Evolutionary conservation across 768 basidiomycete genomes (phyloP), one percentile per base, ranked within the genome.

Genomic region (Hypholoma fasciculare): DNA sequence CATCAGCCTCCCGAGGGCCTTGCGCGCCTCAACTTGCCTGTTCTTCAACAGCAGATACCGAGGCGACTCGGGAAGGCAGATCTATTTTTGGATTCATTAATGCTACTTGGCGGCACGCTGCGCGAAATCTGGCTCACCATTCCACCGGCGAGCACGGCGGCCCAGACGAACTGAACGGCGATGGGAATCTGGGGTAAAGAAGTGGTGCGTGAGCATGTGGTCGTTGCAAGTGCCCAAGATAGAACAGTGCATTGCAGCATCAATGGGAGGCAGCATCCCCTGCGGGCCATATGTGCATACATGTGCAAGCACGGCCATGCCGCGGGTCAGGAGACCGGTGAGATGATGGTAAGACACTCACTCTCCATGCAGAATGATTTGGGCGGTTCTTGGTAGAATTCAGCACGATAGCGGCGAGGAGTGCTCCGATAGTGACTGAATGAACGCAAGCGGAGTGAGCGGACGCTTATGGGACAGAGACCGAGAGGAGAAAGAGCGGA

Each of bases 141-240:
- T 60, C 93, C 93, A 55, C 64, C 66, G 42, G 78, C 79, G 55
- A 95, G 86, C 64, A 93, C 73, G 61, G 78, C 69, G 26, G 87
- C 90, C 90, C 90, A 94, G 44, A 83, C 77, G 69, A 94, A 90
- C 69, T 94, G 92, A 54, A 94, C 71, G 40, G 80, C 78, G 62
- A 88, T 87, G 39, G 90, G 89, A 60, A 90, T 86, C 55, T 80
- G 30, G 34, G 52, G 36, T 14, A 34, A 39, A 30, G 30, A 50
- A 27, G 48, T 2, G 9, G 34, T 8, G 34, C 11, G 40, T 58
- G 19, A 54, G 54, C 54, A 54, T 54, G 34, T 46, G 54, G 11
- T 40, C 11, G 3, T 17, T 30, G 36, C 13, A 30, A 36, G 19
- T 14, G 30, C 54, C 44, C 17, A 46, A 36, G 26, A 54, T 54